Base-by-base conservation (phyloP, 2,329 filamentous ascomycete genomes). In the Scopulariopsis brevicaulis region DNA sequence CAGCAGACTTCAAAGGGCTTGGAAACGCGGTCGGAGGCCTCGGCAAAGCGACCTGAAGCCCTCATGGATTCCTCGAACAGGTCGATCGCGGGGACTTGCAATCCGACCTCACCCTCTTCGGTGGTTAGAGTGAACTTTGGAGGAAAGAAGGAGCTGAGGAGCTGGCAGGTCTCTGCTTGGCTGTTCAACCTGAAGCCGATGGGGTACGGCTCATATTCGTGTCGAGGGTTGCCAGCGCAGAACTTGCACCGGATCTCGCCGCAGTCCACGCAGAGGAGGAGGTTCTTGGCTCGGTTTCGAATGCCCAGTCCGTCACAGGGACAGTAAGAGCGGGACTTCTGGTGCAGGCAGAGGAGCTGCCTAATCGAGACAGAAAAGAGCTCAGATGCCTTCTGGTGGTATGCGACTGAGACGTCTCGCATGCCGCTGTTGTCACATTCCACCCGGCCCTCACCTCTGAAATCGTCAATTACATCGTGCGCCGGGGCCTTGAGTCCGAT, bases 141-240 rank as follows among this genome's bases (percentile, higher is more conserved):
- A 15, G 55, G 55, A 28, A 57, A 53, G 35, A 14, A n/a, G 10
- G 34, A 20, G 25, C 24, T 22, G 14, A 57, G 32, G 5, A 3
- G 1, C 55, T 20, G 20, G 10, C 15, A 40, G 14, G 55, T 53
- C 35, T 57, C 8, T 6, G 46, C 35, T 14, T 37, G 40, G 46
- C 46, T 25, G 32, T 11, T 11, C 15, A 57, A 28, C 6, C 1
- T 11, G 24, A 24, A 8, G 24, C 22, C 10, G 46, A 52, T 52
- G 4, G 24, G 10, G 14, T 20, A 25, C n/a, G n/a, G 43, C 55
- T 15, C n/a, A 54, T 69, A 69, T 1, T 63, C 25, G 59, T 77
- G 74, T 0, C 51, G 37, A 0, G 74, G 74, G 35, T 75, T 76
- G 1, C 73, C 72, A 10, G 64, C 63, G 58, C 74, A 77, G 32